Conservation (phyloP, 2,329 filamentous ascomycete species). For the Cladosporium sp. region DNA sequence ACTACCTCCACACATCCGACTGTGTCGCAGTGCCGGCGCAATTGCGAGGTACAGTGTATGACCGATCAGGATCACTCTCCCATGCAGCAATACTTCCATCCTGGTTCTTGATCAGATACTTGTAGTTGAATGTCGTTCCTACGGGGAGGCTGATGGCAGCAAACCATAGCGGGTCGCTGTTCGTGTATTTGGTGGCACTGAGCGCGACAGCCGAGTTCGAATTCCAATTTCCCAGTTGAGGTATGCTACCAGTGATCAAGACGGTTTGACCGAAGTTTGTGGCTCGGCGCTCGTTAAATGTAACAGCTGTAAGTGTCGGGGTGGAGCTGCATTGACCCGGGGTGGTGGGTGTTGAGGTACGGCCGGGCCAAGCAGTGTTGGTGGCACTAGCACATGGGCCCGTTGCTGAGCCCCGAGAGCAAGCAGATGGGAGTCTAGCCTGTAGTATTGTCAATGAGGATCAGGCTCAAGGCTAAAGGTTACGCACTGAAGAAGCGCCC, state of each 20-base stretch:
- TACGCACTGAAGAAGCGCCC: slow-evolving; percentile 30
- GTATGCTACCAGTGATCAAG: slow-evolving; percentile 57
- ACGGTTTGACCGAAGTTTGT: slow-evolving; percentile 59
- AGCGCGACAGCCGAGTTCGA: slow-evolving; percentile 48
- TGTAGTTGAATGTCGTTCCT: slow-evolving; percentile 58
- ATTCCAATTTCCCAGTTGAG: slow-evolving; percentile 58
- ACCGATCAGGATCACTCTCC: slow-evolving; percentile 53
- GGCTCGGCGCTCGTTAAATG: slow-evolving; percentile 54
- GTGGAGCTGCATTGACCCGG: slow-evolving; percentile 19
- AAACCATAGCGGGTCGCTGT: slow-evolving; percentile 56
- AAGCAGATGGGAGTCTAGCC: slow-evolving; percentile 21
- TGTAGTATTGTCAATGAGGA: background rate
- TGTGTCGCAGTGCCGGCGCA: slow-evolving; percentile 19
- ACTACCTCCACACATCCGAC: slow-evolving; percentile 24
- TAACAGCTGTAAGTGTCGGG: slow-evolving; percentile 42
- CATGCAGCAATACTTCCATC: slow-evolving; percentile 51
- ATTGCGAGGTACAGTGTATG: slow-evolving; percentile 25
- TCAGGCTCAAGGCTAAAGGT: too few relatives aligned
- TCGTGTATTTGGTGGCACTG: slow-evolving; percentile 53
- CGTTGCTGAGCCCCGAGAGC: slow-evolving; percentile 22
- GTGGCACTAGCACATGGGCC: slow-evolving; percentile 27
- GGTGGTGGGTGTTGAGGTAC: slow-evolving; percentile 13
- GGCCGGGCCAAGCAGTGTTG: slow-evolving; percentile 23
- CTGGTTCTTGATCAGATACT: slow-evolving; percentile 57
- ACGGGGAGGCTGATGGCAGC: slow-evolving; percentile 49